Percentiles rank a stretch among this genome's conserved stretches.
phyloP scores from a whole-genome alignment of 345 rosid species.

The Erodium maritimum region DNA sequence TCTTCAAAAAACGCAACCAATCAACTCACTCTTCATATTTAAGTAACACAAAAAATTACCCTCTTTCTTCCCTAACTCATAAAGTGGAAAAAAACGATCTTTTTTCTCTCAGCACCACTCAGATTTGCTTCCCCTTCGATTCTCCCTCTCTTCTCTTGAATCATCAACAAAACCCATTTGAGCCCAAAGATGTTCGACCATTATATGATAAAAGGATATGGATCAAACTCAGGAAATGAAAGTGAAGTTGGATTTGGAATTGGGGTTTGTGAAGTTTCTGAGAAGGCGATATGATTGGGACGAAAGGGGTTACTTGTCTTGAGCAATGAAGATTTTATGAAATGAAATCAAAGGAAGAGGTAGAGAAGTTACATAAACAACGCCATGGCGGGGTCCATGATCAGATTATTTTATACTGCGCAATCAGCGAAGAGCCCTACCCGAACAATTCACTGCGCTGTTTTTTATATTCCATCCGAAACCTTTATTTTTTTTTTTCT shows the following conservation, averaged over 20 bases:
- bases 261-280: not conserved
- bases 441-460: too few species aligned
- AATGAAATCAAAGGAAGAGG: not conserved
- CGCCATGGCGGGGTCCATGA: too few species aligned
- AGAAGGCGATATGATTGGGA: conserved; percentile 1
- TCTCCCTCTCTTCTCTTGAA: not conserved
- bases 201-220: not conserved
- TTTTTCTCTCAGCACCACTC: not conserved
- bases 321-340: conserved; percentile 3
- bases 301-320: conserved; percentile 16
- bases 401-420: too few species aligned
- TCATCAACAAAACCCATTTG: not conserved
- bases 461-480: too few species aligned
- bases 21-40: not conserved
- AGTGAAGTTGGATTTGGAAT: too few species aligned
- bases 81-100: not conserved
- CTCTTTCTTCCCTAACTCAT: not conserved
- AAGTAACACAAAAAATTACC: not conserved
- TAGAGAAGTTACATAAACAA: too few species aligned
- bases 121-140: not conserved
- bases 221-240: not conserved
- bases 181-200: not conserved
- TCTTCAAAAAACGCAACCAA: not conserved
- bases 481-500: too few species aligned
- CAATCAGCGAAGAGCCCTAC: too few species aligned